phyloP scores from a whole-genome alignment of 2,329 filamentous ascomycete species.

The Sporothrix phasma region DNA sequence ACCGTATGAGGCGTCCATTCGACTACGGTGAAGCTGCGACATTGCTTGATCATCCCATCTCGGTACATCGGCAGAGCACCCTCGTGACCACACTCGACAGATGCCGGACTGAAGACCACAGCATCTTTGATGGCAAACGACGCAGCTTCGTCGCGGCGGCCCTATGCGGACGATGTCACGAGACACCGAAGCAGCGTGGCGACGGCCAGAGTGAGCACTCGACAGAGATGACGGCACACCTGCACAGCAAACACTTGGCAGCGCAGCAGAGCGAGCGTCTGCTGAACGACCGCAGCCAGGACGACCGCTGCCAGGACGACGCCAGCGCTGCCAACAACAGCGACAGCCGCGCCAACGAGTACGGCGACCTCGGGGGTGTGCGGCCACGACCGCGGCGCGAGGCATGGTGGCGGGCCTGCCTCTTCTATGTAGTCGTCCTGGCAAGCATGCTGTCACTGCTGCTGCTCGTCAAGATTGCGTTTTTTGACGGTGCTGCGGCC shows the following conservation, averaged over 20 bases:
- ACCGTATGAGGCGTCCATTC: neutral
- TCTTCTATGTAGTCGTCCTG: slow-evolving; percentile 1
- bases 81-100: neutral
- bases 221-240: neutral
- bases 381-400: neutral
- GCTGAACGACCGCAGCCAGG: neutral
- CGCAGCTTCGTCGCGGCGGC: neutral
- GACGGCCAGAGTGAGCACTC: neutral
- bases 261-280: neutral
- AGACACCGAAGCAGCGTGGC: neutral
- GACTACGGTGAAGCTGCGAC: no score
- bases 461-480: slow-evolving; percentile 17
- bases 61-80: neutral
- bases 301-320: neutral
- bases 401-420: neutral
- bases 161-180: neutral
- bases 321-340: neutral
- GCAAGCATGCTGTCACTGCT: slow-evolving; percentile 14
- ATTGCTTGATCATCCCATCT: neutral
- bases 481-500: slow-evolving; percentile 2
- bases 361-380: neutral
- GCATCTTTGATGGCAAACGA: neutral
- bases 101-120: neutral
- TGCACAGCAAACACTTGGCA: neutral
- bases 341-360: neutral